These are phyloP conservation scores for Tritrichomonas musculus DNA, from an alignment of 208 protist species.

Conservation along the genomic window DNA sequence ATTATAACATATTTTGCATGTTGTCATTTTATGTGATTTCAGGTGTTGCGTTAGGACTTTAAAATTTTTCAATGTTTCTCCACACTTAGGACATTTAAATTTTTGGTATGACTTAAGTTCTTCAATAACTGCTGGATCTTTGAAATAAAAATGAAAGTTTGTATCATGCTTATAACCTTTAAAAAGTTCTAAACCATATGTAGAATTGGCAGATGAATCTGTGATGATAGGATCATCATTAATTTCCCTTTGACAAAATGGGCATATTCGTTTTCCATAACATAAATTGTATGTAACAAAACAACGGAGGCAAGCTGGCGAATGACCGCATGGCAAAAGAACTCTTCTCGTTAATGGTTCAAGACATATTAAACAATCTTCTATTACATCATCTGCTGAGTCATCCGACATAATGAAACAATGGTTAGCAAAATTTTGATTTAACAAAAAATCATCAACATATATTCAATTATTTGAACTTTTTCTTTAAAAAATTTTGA, in stretches of 20 bases:
- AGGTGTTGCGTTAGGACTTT: not conserved
- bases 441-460: too few species aligned
- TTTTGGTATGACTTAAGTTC: not conserved
- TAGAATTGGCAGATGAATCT: too few species aligned
- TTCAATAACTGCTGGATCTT: not conserved
- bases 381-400: not conserved
- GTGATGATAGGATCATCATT: not conserved
- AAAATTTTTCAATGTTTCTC: not conserved
- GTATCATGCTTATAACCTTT: not conserved
- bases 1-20: not conserved
- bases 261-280: not conserved
- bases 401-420: too few species aligned
- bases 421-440: too few species aligned
- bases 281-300: not conserved
- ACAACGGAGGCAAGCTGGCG: not conserved
- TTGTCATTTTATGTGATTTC: not conserved
- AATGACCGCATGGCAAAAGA: not conserved
- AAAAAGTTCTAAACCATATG: not conserved
- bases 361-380: not conserved
- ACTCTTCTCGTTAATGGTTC: not conserved
- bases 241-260: not conserved
- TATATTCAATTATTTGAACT: too few species aligned
- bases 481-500: too few species aligned
- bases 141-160: not conserved
- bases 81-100: not conserved